Base-by-base conservation (phyloP, 768 basidiomycete species). In the Rubroboletus pulcherrimus region DNA sequence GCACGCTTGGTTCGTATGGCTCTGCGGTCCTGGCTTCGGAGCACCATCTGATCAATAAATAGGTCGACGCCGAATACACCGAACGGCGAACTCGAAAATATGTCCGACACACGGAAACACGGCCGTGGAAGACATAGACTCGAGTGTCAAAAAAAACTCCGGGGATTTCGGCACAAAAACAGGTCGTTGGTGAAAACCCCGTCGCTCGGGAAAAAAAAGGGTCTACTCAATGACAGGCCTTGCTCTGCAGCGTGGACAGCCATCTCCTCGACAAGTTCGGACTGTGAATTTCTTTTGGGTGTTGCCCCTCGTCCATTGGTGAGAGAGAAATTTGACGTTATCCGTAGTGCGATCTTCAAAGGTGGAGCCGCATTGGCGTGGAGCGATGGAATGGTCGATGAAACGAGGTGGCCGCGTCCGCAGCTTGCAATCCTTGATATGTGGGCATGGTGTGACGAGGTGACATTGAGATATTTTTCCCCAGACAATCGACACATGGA, bases 311-410 rank as follows among this genome's bases (percentile, higher is more conserved):
- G 24, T 43, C 45, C 10, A 31, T 41, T 44, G 37, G 48, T 29
- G 34, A 39, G 56, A 50, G 52, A 54, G 40, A 52, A 59, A 47
- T n/a, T 57, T 66, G 64, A 55, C 53, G 51, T 59, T 55, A 62
- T 65, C 44, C 26, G 26, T 24, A 14, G 24, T 45, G 41, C 46
- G 59, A 63, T 66, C 56, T 66, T 49, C 44, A 19, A 43, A 24
- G 30, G 29, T 40, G 46, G 19, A n/a, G 40, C 56, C 41, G 55
- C 49, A 29, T 49, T 57, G 58, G 15, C 29, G 52, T 57, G 54
- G 57, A 55, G 34, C 56, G 42, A 49, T 41, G 47, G 41, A 29
- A 29, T 14, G 44, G 35, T 41, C 24, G n/a, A 37, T 52, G 62
- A 63, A 63, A 46, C 44, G 29, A 51, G 51, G 55, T 49, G 40